Base-by-base conservation (phyloP, 768 basidiomycete genomes). In the Mycena epipterygia region DNA sequence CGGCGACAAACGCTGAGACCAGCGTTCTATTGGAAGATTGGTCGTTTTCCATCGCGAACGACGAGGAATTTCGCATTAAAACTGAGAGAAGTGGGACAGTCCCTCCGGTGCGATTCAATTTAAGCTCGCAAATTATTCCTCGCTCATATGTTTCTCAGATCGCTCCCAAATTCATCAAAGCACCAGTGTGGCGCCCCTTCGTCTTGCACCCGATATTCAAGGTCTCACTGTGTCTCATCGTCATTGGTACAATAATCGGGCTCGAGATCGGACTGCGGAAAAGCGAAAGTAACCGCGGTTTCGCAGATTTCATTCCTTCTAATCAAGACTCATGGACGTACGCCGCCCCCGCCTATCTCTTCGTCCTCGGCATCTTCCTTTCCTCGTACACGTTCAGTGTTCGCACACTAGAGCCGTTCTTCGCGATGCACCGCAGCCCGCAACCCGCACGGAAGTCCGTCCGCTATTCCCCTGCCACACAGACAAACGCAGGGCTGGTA, bases 341-440 rank as follows among this genome's bases (percentile, higher is more conserved):
- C 56, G 19, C 59, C 5, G 35, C 68, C 17, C 63, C 68, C 12
- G 62, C 46, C 7, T 70, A 37, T 57, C 63, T 70, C 23, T 70
- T 70, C 12, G 7, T 70, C 7, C 63, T 70, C 5, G 68, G 62
- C 12, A 25, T 70, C 1, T 27, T 70, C 6, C 19, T 65, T 8
- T 48, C 53, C 14, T 64, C 68, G 21, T 65, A 65, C 63, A 58
- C 63, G 23, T 70, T 64, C 61, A 64, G 42, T 33, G 33, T 69
- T 23, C 11, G 35, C 42, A 46, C 68, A 7, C 33, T 69, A 1
- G 61, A 69, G 35, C 61, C 68, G 3, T 49, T 33, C 44, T 48
- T 70, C 32, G 35, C 46, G 0, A 65, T 70, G 68, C 33, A 33
- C n/a, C 53, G 44, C 30, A 35, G 42, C 41, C 56, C 68, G 9